phyloP scores from a whole-genome alignment of 2,329 filamentous ascomycete genomes.

The Ceratocystis lukuohia region DNA sequence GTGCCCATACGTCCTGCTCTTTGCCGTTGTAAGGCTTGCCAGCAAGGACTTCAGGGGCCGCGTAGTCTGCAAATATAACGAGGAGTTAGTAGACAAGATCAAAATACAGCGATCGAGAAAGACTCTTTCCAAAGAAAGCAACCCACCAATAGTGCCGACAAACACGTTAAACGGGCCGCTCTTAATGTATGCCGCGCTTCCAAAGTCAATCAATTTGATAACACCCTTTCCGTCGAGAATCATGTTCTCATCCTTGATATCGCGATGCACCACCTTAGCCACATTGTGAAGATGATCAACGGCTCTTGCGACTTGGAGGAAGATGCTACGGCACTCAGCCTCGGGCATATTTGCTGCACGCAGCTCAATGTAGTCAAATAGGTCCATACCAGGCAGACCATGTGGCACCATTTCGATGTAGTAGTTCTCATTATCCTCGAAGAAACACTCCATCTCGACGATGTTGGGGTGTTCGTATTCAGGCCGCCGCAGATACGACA shows the following conservation, averaged over 20 bases:
- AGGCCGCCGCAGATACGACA: constrained; percentile 77
- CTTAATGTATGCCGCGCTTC: constrained; percentile 95
- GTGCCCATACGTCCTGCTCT: constrained; percentile 95
- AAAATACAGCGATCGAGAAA: neutral
- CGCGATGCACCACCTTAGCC: constrained; percentile 83
- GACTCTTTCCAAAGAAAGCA: neutral
- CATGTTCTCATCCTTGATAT: constrained; percentile 98
- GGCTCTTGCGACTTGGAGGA: constrained; percentile 80
- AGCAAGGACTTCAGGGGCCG: constrained; percentile 91
- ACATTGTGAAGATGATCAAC: constrained; percentile 84
- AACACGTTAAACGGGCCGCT: constrained; percentile 98
- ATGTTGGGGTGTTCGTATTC: constrained; percentile 55
- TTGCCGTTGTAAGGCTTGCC: constrained; percentile 86
- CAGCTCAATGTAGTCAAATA: constrained; percentile 97
- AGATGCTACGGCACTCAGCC: constrained; percentile 83
- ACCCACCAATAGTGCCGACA: constrained; percentile 89
- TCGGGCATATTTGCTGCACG: constrained; percentile 86
- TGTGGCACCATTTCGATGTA: constrained; percentile 98
- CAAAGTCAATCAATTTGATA: constrained; percentile 97
- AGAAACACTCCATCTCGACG: constrained; percentile 60
- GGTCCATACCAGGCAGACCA: constrained; percentile 89
- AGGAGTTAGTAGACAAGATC: neutral
- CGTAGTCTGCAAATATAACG: constrained; percentile 57
- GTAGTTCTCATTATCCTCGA: constrained; percentile 78
- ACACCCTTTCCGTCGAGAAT: constrained; percentile 88